A percentile compares a stretch with the other conserved stretches of the same genome.
Evolutionary conservation across 164 flowering plant genomes (phyloP).

Genomic region (Houttuynia cordata): DNA sequence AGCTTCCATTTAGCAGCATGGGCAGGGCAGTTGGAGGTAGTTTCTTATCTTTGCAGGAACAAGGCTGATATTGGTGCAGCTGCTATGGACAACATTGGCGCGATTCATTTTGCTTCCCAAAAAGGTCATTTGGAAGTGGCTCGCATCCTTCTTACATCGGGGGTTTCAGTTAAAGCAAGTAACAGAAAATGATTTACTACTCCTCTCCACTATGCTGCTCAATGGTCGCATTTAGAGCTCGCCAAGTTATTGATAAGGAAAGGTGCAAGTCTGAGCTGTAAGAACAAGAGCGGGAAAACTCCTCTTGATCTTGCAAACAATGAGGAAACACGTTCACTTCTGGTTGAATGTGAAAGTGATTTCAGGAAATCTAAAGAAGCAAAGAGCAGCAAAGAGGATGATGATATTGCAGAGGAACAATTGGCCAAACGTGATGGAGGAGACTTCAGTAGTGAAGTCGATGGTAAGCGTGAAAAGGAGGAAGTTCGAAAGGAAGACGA

Average conservation of each 20-base stretch:
- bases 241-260: conserved; percentile 67
- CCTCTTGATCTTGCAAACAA: conserved; percentile 58
- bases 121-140: conserved; percentile 86
- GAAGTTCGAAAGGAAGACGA: conserved; percentile 28
- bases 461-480: conserved; percentile 20
- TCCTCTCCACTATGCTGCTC: conserved; percentile 85
- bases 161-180: conserved; percentile 59
- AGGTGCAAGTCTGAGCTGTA: conserved; percentile 45
- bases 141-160: conserved; percentile 42
- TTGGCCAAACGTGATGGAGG: conserved; percentile 3
- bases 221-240: conserved; percentile 70
- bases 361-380: conserved; percentile 10
- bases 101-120: conserved; percentile 91
- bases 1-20: conserved; percentile 97
- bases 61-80: conserved; percentile 94
- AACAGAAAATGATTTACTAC: conserved; percentile 87
- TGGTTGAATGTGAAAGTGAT: conserved; percentile 29
- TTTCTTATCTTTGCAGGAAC: conserved; percentile 63
- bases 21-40: conserved; percentile 75
- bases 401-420: background rate
- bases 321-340: conserved; percentile 42
- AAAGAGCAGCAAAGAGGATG: background rate
- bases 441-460: conserved; percentile 13
- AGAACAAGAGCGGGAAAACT: conserved; percentile 74
- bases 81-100: conserved; percentile 96